Percentiles rank a stretch among this genome's conserved stretches.
Conservation (phyloP, 306 rosid species). For the Fragaria nilgerrensis region DNA sequence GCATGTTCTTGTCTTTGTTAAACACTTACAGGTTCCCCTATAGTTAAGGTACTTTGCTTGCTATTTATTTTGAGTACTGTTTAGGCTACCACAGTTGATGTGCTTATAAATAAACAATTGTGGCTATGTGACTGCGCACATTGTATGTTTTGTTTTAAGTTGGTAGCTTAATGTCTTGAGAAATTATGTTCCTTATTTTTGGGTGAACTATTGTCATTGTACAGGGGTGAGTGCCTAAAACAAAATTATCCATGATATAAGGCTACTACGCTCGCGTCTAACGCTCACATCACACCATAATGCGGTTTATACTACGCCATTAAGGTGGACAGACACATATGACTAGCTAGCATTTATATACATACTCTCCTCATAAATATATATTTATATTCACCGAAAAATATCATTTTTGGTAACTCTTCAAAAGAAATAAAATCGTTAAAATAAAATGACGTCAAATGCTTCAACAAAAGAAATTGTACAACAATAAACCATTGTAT, state of each 20-base stretch:
- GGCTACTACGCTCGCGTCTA: no score
- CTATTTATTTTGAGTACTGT: not conserved
- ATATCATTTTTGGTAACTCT: no score
- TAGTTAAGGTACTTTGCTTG: constrained; percentile 56
- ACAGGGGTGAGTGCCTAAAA: constrained; percentile 92
- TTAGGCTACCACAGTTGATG: not conserved
- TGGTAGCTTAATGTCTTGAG: not conserved
- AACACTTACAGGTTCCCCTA: constrained; percentile 65
- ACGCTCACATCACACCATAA: no score
- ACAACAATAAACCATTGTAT: no score
- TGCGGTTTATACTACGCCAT: no score
- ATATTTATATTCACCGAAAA: no score
- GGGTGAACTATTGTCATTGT: constrained; percentile 20
- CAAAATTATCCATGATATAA: constrained; percentile 56
- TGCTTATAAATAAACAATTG: not conserved
- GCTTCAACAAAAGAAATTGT: no score
- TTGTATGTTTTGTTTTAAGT: not conserved
- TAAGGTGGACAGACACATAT: no score
- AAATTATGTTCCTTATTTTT: not conserved
- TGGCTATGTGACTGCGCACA: not conserved
- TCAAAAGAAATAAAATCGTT: no score
- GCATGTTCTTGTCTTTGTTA: constrained; percentile 73
- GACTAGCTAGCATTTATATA: no score
- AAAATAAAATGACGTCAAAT: no score
- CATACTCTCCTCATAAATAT: no score